Base-by-base conservation (phyloP, 768 basidiomycete species). In the Mrakia hoshinonis region DNA sequence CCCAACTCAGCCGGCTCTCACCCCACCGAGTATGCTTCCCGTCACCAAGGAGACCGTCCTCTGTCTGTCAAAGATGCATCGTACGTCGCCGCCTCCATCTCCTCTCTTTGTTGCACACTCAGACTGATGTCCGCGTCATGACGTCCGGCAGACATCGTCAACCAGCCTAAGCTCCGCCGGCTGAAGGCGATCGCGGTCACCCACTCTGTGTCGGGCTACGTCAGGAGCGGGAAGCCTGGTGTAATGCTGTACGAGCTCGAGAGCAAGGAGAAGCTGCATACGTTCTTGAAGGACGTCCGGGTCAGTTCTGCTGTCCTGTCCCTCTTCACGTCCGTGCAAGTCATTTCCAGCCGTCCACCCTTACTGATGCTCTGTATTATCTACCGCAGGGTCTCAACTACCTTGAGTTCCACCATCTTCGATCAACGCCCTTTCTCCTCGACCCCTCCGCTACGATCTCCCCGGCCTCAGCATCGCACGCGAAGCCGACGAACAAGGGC, bases 31-130 rank as follows among this genome's bases (percentile, higher is more conserved):
- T 11, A 15, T 4, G 31, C 29, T 58, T 24, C 4, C 20, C 9
- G 5, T 13, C n/a, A 54, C 36, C n/a, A 63, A 66, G 13, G 70
- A 71, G 24, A 24, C 54, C 4, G 24, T 71, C 24, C 24, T 71
- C 18, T 71, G 70, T 47, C n/a, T 71, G 22, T 71, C 70, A 34
- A 71, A 71, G 47, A 71, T 71, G 70, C 70, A 71, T 31, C 70
- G 70, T 71, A 4, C 47, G 70, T 58, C 6, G 11, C 3, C 31
- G 22, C 9, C 2, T 2, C 26, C 39, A 3, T 49, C 29, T 55
- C 26, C 38, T 46, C 46, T 24, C 4, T 13, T 22, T 2, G 29
- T 6, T 18, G n/a, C 4, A 54, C 36, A 15, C n/a, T 15, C 49
- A 43, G 15, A 22, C 38, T 13, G n/a, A 18, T 6, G 3, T 54